A percentile compares a stretch with the other conserved stretches of the same genome.
Evolutionary conservation across 2,329 filamentous ascomycete genomes (phyloP).

Genomic region (Penicillium sp.): DNA sequence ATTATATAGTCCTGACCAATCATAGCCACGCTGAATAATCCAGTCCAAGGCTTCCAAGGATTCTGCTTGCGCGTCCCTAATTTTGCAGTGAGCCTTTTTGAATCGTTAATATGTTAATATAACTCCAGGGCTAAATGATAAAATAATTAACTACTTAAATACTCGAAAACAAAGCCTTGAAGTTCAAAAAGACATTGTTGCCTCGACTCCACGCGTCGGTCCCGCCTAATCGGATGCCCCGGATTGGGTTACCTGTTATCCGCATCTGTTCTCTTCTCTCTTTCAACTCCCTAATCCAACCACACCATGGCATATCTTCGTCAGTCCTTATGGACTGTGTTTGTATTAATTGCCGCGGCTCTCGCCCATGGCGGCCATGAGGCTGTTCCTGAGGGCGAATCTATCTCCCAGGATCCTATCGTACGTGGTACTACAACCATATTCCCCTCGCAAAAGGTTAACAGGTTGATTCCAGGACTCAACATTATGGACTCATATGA

Average conservation of each 20-base stretch:
- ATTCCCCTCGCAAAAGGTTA: background rate
- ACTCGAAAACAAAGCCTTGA: background rate
- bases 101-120: background rate
- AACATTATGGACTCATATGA: conserved; percentile 90
- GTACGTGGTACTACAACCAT: conserved; percentile 49
- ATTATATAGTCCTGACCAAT: conserved; percentile 13
- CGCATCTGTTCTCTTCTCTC: conserved; percentile 13
- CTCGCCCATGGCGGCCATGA: conserved; percentile 56
- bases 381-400: conserved; percentile 66
- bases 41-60: background rate
- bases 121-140: background rate
- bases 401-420: conserved; percentile 70
- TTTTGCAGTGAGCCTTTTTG: too few relatives aligned
- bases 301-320: conserved; percentile 20
- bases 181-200: background rate
- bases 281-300: background rate
- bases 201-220: background rate
- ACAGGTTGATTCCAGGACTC: conserved; percentile 57
- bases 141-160: background rate
- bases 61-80: background rate
- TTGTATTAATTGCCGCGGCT: conserved; percentile 31
- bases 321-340: conserved; percentile 25
- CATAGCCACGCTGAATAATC: conserved; percentile 23
- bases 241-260: conserved; percentile 21
- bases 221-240: conserved; percentile 22